Evolutionary conservation across 2,329 filamentous ascomycete genomes (phyloP), one percentile per base, ranked within the genome.

Genomic region (Phoma sp.): DNA sequence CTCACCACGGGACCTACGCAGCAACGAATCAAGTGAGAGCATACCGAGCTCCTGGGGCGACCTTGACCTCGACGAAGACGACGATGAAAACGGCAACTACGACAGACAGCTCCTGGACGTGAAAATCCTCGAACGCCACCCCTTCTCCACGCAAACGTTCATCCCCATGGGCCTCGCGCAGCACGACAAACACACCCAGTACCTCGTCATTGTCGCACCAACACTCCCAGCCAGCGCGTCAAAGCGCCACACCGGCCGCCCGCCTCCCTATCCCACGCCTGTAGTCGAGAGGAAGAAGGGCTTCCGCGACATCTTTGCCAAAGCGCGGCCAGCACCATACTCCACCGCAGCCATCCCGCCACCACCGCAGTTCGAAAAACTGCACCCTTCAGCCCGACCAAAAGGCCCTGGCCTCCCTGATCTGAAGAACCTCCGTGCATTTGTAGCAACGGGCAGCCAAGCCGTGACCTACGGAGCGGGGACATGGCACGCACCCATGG

Each of bases 401-500:
- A 77, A 83, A 53, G 77, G 65, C 45, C 81, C 70, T 64, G 88
- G 88, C 0, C 73, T 91, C 15, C 93, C 95, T 0, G 92, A 97
- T 73, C 69, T 96, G 33, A 72, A 74, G 18, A 81, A 84, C 7
- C 66, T 96, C 32, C 83, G 81, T 62, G 93, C 92, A 0, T 99
- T 97, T 72, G 77, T 96, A 48, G 93, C 91, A 1, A 84, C 82
- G 42, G 87, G 86, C 2, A 82, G 83, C 20, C 92, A 96, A 78
- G 93, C 92, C 10, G 91, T 99, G 12, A 97, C 92, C 2, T 99
- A 98, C 74, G 92, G 85, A 1, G 87, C 90, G 1, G 95, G 92
- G 5, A 97, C 92, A 47, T 99, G 88, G 93, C 95, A 99, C 79
- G 92, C 93, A 57, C 95, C 95, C 0, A 98, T 99, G 93, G 90